Conservation (phyloP, 2,329 filamentous ascomycete genomes). For the Plectosphaerella sp. region DNA sequence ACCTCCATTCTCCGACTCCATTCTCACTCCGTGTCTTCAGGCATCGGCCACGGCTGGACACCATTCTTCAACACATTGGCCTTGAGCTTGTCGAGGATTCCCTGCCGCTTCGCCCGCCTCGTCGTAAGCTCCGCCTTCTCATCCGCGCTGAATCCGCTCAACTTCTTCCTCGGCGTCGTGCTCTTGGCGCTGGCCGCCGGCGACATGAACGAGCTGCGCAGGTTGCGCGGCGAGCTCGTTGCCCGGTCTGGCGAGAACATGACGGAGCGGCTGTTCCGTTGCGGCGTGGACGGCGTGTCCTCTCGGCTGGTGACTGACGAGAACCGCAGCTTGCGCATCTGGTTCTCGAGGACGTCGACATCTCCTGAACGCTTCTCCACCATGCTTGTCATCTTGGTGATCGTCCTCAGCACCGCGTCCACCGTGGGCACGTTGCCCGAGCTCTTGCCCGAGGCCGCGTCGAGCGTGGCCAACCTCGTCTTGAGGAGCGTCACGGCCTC, state of each 20-base stretch:
- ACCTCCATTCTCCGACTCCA: not conserved
- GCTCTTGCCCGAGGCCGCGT: conserved; percentile 40
- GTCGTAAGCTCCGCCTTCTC: conserved; percentile 55
- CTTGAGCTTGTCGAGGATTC: conserved; percentile 48
- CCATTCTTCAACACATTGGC: conserved; percentile 44
- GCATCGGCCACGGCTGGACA: conserved; percentile 42
- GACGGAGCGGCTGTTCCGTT: conserved; percentile 23
- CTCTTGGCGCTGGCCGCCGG: conserved; percentile 27
- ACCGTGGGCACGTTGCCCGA: conserved; percentile 68
- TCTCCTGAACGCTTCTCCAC: conserved; percentile 88
- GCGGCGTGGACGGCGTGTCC: conserved; percentile 36
- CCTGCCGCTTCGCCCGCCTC: conserved; percentile 47
- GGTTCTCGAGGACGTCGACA: conserved; percentile 82
- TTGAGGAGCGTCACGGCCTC: conserved; percentile 75
- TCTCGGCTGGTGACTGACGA: conserved; percentile 34
- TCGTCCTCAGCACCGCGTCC: conserved; percentile 87
- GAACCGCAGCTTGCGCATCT: conserved; percentile 70
- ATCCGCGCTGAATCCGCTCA: conserved; percentile 54
- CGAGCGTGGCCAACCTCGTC: conserved; percentile 64
- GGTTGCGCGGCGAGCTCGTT: conserved; percentile 31
- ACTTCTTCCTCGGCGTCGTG: conserved; percentile 54
- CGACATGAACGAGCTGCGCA: conserved; percentile 37
- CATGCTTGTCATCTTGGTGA: conserved; percentile 88
- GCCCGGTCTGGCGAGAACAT: conserved; percentile 38
- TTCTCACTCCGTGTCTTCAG: conserved; percentile 39